Evolutionary conservation across 2,329 filamentous ascomycete genomes (phyloP).

Genomic region (Talaromyces sp.): DNA sequence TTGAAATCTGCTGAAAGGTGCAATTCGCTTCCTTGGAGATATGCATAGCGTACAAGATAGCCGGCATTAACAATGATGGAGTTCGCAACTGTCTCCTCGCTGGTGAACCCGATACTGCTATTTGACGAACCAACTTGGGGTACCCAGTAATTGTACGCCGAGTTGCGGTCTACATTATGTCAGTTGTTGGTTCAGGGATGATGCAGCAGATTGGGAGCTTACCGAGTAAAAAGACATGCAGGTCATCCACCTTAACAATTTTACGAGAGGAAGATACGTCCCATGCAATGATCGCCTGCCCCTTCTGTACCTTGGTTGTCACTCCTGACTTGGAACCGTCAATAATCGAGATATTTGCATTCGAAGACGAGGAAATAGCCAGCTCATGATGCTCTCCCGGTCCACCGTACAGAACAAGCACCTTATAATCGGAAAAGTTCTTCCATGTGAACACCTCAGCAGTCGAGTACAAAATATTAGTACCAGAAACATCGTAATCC

Average conservation of each 20-base stretch:
- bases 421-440: conserved; percentile 53
- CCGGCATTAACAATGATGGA: conserved; percentile 41
- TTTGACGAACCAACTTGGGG: conserved; percentile 31
- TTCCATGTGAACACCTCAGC: conserved; percentile 50
- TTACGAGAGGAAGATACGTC: conserved; percentile 47
- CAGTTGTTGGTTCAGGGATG: neutral
- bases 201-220: conserved; percentile 19
- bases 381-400: conserved; percentile 38
- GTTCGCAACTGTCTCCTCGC: conserved; percentile 24
- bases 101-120: conserved; percentile 28
- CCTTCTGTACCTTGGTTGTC: conserved; percentile 25
- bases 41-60: conserved; percentile 45
- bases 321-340: conserved; percentile 31
- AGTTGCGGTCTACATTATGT: conserved; percentile 45
- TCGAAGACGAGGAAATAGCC: conserved; percentile 27
- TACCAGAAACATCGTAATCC: conserved; percentile 38
- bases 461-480: conserved; percentile 40
- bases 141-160: conserved; percentile 44
- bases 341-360: conserved; percentile 24
- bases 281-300: conserved; percentile 44
- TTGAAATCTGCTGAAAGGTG: conserved; percentile 68
- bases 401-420: conserved; percentile 39
- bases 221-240: conserved; percentile 54
- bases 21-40: conserved; percentile 52
- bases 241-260: conserved; percentile 35